Evolutionary conservation across 352 stramenopile genomes (phyloP).

Genomic region (Globisporangium splendens): DNA sequence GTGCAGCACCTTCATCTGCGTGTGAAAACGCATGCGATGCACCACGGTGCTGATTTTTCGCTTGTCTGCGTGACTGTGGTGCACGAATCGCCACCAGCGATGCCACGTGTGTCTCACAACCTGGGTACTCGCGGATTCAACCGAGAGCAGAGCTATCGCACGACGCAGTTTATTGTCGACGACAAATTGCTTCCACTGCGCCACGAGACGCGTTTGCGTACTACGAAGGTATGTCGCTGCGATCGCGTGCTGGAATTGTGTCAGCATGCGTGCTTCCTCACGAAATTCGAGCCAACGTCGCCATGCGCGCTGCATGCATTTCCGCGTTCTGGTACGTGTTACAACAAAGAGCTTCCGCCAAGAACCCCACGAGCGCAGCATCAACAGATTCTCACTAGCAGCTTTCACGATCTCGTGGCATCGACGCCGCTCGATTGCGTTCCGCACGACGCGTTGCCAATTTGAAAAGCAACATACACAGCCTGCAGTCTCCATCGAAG

Average conservation of each 20-base stretch:
- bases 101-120: constrained; percentile 16
- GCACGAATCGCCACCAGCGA: constrained; percentile 19
- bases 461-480: constrained; percentile 29
- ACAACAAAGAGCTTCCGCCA: constrained; percentile 43
- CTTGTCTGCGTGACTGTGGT: constrained; percentile 11
- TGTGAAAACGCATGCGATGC: constrained; percentile 21
- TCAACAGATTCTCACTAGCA: background rate
- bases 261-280: constrained; percentile 11
- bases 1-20: constrained; percentile 21
- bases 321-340: constrained; percentile 13
- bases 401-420: constrained; percentile 3
- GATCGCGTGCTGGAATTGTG: constrained; percentile 22
- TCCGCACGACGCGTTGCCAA: constrained; percentile 11
- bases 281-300: constrained; percentile 17
- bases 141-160: constrained; percentile 24
- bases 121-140: constrained; percentile 19
- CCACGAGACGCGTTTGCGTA: constrained; percentile 15
- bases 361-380: constrained; percentile 24
- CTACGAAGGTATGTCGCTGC: constrained; percentile 14
- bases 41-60: constrained; percentile 21
- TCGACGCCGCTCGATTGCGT: background rate
- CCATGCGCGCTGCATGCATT: constrained; percentile 23
- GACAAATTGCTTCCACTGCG: constrained; percentile 28
- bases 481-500: constrained; percentile 37
- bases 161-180: constrained; percentile 25